Percentiles rank a stretch among this genome's conserved stretches.
Evolutionary conservation across 495 filamentous ascomycete species (phyloP).

Genomic region (Penicillium goetzii): DNA sequence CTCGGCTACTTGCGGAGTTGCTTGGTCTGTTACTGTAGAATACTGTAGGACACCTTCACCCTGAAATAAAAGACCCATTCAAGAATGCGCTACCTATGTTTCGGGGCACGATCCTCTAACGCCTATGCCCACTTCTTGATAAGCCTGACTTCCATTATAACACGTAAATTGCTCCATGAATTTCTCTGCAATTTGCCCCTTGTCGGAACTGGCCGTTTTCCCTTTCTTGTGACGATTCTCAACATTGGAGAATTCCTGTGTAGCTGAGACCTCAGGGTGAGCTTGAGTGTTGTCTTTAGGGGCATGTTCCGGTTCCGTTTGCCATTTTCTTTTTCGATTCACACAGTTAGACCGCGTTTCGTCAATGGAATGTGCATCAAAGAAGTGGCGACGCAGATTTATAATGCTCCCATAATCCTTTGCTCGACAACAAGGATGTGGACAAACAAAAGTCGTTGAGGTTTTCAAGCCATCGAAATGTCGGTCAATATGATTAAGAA

Average conservation of each 20-base stretch:
- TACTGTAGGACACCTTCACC: too few relatives aligned
- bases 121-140: not conserved
- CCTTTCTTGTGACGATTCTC: not conserved
- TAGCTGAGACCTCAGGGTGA: not conserved
- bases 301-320: not conserved
- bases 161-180: not conserved
- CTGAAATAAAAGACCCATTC: not conserved
- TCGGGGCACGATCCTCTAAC: not conserved
- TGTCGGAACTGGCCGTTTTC: not conserved
- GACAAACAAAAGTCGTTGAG: not conserved
- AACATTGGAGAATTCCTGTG: not conserved
- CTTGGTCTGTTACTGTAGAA: too few relatives aligned
- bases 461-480: not conserved
- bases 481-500: not conserved
- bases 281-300: not conserved
- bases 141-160: not conserved
- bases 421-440: not conserved
- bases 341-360: not conserved
- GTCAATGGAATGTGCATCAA: not conserved
- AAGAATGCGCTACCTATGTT: not conserved
- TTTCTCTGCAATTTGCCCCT: not conserved
- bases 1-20: too few relatives aligned
- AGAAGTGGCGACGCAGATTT: constrained; percentile 1
- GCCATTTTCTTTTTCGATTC: not conserved
- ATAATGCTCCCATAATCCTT: not conserved